phyloP scores from a whole-genome alignment of 192 early-diverging fungal genomes.

The Podila horticola region DNA sequence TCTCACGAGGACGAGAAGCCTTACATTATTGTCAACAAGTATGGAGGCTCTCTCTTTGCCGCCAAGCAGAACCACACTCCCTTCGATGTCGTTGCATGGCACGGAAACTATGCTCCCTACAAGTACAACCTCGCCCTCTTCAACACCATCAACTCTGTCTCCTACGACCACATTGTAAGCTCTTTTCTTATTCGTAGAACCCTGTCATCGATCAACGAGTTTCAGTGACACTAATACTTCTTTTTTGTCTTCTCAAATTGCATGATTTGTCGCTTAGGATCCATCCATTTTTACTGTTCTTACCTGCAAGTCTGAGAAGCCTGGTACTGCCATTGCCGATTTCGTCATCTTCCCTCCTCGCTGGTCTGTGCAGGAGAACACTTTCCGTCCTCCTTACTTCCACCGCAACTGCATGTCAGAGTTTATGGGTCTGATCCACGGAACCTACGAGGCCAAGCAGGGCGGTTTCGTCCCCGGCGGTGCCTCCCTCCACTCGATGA shows the following conservation, averaged over 20 bases:
- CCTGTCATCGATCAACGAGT: neutral
- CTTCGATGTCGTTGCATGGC: conserved; percentile 98
- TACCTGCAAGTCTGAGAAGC: conserved; percentile 86
- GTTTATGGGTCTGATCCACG: conserved; percentile 96
- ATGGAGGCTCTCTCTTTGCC: conserved; percentile 81
- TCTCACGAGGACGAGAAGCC: conserved; percentile 58
- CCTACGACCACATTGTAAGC: conserved; percentile 87
- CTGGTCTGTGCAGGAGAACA: conserved; percentile 91
- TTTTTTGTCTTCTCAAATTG: neutral
- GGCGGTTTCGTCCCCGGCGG: conserved; percentile 94
- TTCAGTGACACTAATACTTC: neutral
- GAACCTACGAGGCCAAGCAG: conserved; percentile 93
- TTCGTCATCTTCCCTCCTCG: conserved; percentile 98
- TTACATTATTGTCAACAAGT: conserved; percentile 86
- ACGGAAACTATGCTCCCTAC: conserved; percentile 97
- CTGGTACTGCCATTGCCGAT: conserved; percentile 89
- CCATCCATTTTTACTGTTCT: conserved; percentile 98
- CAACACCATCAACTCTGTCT: conserved; percentile 87
- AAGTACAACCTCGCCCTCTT: conserved; percentile 92
- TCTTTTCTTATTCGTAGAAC: too few relatives aligned
- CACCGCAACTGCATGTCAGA: conserved; percentile 99
- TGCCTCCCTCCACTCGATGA: conserved; percentile 82
- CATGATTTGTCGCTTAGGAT: conserved; percentile 63
- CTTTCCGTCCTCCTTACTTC: conserved; percentile 95
- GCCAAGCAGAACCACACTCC: conserved; percentile 83